Base-by-base conservation (phyloP, 2,329 filamentous ascomycete genomes). In the Leptographium lundbergii region DNA sequence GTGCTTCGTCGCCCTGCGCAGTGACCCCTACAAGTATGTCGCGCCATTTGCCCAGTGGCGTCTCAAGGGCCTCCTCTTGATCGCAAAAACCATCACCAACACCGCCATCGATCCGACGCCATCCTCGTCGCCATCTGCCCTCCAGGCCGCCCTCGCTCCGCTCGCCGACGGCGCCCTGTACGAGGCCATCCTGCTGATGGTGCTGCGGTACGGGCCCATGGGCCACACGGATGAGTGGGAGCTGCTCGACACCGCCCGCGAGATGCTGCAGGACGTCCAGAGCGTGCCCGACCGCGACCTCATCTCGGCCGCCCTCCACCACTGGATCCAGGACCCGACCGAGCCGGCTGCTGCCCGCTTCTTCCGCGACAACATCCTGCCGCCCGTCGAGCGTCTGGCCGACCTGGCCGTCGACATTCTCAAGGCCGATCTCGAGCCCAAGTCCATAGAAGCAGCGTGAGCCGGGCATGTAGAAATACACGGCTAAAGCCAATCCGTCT, bases 81-180 rank as follows among this genome's bases (percentile, higher is more conserved):
- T 84, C 19, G 76, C 76, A 52, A 80, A 80, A 61, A 69, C 82
- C 2, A 67, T 84, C 6, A 73, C 75, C 61, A 74, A 79, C 60
- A 78, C 77, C 0, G 75, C 76, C 0, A 71, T 76, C 7, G 68
- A 70, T 14, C 39, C 52, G 55, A 45, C 52, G 39, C 22, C 47
- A 34, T 19, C 24, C 6, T 7, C 4, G 17, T 19, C 29, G 42
- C 63, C 63, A 27, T 67, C 61, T 55, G 69, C 52, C 63, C 65
- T 70, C 2, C 59, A 67, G 17, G 63, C 63, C 1, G 63, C 62
- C 10, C 64, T 82, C 22, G 66, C 67, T 4, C 71, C 73, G 19
- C 73, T 78, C 11, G 80, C 83, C 59, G 78, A 79, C 61, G 73
- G 80, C 3, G 77, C 75, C 11, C 69, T 82, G 56, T 78, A 77